Conservation (phyloP, 2,329 filamentous ascomycete species). For the Xylariaceae sp. region DNA sequence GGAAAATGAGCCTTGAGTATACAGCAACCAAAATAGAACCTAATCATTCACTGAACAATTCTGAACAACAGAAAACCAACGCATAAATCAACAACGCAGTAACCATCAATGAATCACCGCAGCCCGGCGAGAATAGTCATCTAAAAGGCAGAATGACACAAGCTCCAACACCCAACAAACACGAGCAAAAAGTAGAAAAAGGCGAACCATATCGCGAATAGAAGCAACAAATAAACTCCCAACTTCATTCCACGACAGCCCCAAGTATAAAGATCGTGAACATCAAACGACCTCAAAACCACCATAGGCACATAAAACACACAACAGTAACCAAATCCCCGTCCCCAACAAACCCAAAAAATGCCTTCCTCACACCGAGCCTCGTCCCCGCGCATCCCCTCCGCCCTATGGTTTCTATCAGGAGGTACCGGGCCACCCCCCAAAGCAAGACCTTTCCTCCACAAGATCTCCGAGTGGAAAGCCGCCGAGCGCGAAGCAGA, state of each 20-base stretch:
- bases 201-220: not conserved
- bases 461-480: slow-evolving; percentile 21
- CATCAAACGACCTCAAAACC: too few relatives aligned
- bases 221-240: not conserved
- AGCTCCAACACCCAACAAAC: not conserved
- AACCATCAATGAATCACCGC: not conserved
- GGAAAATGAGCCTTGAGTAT: too few relatives aligned
- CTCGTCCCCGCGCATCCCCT: not conserved
- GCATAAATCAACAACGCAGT: not conserved
- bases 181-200: not conserved
- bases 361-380: not conserved
- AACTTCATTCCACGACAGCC: not conserved
- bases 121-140: not conserved
- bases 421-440: slow-evolving; percentile 18
- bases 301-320: too few relatives aligned
- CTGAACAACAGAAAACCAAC: not conserved
- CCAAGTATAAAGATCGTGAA: not conserved
- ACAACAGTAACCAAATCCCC: too few relatives aligned
- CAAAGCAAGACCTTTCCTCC: slow-evolving; percentile 4
- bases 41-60: not conserved
- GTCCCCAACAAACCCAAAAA: too few relatives aligned
- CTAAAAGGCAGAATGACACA: not conserved
- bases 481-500: slow-evolving; percentile 13
- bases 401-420: slow-evolving; percentile 16
- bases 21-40: too few relatives aligned